Conservation (phyloP, 2,329 filamentous ascomycete genomes). For the Trichoderma oligosporum region DNA sequence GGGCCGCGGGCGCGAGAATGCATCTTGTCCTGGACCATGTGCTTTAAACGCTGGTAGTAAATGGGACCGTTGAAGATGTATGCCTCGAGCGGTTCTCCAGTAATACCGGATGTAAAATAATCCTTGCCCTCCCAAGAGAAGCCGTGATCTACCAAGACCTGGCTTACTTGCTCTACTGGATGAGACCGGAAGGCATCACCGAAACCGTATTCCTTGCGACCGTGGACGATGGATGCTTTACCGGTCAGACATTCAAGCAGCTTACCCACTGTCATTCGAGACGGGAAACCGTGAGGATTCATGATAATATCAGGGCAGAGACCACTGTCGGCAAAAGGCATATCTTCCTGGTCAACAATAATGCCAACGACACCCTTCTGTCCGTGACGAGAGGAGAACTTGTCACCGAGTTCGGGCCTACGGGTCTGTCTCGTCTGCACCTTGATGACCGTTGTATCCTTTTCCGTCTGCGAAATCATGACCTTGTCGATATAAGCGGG, state of each 20-base stretch:
- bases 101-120: conserved; percentile 91
- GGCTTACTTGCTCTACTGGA: conserved; percentile 83
- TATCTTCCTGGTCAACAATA: conserved; percentile 92
- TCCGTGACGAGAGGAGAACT: conserved; percentile 96
- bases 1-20: conserved; percentile 90
- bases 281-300: conserved; percentile 99
- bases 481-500: conserved; percentile 93
- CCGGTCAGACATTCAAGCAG: conserved; percentile 92
- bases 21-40: conserved; percentile 99
- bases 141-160: conserved; percentile 77
- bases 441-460: conserved; percentile 83
- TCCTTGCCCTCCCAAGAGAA: conserved; percentile 98
- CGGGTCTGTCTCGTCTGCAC: conserved; percentile 95
- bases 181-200: conserved; percentile 77
- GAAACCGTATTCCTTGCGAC: conserved; percentile 80
- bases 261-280: conserved; percentile 98
- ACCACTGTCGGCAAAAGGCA: conserved; percentile 90
- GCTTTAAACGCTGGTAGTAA: conserved; percentile 99
- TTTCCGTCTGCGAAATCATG: conserved; percentile 85
- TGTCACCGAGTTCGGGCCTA: conserved; percentile 91
- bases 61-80: conserved; percentile 99
- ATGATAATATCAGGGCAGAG: conserved; percentile 99
- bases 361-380: conserved; percentile 98
- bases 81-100: conserved; percentile 86
- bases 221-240: conserved; percentile 84